Percentiles rank a stretch among this genome's conserved stretches.
Evolutionary conservation across 2,329 filamentous ascomycete species (phyloP).

Genomic region (Talaromyces atroroseus): DNA sequence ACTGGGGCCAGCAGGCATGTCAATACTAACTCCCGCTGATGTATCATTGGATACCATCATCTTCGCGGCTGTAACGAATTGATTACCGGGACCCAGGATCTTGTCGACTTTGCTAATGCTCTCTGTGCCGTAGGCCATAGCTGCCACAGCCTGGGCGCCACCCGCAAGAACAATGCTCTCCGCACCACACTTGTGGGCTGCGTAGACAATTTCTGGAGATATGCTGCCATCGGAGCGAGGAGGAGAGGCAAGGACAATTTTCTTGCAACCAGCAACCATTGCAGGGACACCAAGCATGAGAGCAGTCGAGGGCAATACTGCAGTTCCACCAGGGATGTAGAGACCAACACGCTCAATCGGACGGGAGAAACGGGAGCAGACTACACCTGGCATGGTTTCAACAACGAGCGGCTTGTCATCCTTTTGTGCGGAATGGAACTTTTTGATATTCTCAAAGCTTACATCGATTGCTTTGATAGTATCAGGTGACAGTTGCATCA

Average conservation of each 20-base stretch:
- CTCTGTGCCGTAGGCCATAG: slow-evolving; percentile 95
- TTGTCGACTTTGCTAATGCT: slow-evolving; percentile 96
- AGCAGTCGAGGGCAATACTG: slow-evolving; percentile 92
- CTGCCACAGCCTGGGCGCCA: slow-evolving; percentile 90
- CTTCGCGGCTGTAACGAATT: slow-evolving; percentile 97
- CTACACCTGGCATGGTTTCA: slow-evolving; percentile 95
- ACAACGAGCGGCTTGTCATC: slow-evolving; percentile 76
- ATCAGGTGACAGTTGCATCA: slow-evolving; percentile 81
- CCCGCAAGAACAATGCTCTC: slow-evolving; percentile 94
- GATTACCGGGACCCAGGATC: slow-evolving; percentile 94
- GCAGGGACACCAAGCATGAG: slow-evolving; percentile 97
- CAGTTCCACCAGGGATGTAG: slow-evolving; percentile 93
- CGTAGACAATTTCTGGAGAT: slow-evolving; percentile 95
- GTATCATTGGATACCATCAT: slow-evolving; percentile 98
- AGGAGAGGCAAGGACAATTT: slow-evolving; percentile 87
- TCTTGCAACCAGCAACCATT: slow-evolving; percentile 94
- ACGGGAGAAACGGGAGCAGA: slow-evolving; percentile 86
- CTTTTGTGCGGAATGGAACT: slow-evolving; percentile 88
- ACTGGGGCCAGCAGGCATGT: slow-evolving; percentile 96
- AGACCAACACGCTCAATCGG: slow-evolving; percentile 94
- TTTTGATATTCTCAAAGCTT: slow-evolving; percentile 89
- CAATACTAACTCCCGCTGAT: slow-evolving; percentile 88
- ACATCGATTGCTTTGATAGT: slow-evolving; percentile 89
- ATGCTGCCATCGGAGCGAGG: slow-evolving; percentile 83
- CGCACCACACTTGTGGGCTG: slow-evolving; percentile 92